Evolutionary conservation across 2,329 filamentous ascomycete genomes (phyloP).

Genomic region (Cladobotryum protrusum): DNA sequence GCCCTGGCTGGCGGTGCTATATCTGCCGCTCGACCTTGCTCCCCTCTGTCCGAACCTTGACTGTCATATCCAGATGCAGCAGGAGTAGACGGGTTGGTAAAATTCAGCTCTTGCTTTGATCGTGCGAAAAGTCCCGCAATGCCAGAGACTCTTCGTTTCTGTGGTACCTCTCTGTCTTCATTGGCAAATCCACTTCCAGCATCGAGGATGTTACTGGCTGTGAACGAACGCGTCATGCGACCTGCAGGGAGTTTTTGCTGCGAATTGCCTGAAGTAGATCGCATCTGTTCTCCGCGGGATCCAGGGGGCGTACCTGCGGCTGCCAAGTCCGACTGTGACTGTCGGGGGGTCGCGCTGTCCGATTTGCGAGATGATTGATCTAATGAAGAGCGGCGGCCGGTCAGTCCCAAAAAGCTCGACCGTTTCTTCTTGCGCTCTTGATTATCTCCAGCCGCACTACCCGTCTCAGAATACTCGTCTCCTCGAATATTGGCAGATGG

Average conservation of each 20-base stretch:
- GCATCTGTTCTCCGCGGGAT: constrained; percentile 31
- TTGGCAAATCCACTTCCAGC: constrained; percentile 7
- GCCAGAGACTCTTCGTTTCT: constrained; percentile 43
- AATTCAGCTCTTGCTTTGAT: constrained; percentile 10
- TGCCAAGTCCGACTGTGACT: constrained; percentile 13
- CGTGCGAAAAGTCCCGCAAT: constrained; percentile 24
- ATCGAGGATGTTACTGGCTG: constrained; percentile 18
- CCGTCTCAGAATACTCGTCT: constrained; percentile 38
- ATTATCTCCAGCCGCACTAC: constrained; percentile 32
- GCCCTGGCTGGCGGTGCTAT: no score
- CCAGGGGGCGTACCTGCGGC: constrained; percentile 17
- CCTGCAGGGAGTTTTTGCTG: constrained; percentile 14
- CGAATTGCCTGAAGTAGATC: constrained; percentile 30
- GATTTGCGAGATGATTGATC: constrained; percentile 13
- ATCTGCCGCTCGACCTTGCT: constrained; percentile 3
- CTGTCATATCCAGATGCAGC: no score
- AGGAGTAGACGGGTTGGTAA: no score
- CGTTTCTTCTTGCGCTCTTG: constrained; percentile 31
- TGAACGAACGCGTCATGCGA: constrained; percentile 17
- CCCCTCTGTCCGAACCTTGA: no score
- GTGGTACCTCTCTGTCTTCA: constrained; percentile 9
- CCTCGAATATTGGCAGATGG: constrained; percentile 19
- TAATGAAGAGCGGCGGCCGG: constrained; percentile 18
- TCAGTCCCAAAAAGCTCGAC: constrained; percentile 33
- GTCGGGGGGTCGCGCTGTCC: background rate